Evolutionary conservation across 2,329 filamentous ascomycete genomes (phyloP), one percentile per base, ranked within the genome.

Genomic region (Apiospora marii): DNA sequence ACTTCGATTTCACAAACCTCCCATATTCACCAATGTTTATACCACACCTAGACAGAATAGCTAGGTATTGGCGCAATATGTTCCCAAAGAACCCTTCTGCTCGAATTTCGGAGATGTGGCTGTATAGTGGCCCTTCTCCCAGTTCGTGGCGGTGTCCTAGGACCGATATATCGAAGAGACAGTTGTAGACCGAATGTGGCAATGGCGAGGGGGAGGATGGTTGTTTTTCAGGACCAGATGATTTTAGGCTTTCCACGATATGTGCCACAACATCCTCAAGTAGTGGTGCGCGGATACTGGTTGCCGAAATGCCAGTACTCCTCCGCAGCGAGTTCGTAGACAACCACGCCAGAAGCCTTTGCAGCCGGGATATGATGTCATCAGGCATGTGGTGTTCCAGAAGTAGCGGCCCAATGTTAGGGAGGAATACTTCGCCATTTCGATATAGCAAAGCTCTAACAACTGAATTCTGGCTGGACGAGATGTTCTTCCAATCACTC

Each of bases 211-310:
- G n/a, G 46, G 46, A 10, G 6, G 8, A 2, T n/a, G 2, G 22
- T n/a, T 49, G 19, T 1, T 49, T 7, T 10, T 0, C 19, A 49
- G 22, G 19, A 1, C 6, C 1, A n/a, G n/a, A 10, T 1, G 0
- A 4, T 22, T 0, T 49, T 0, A n/a, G 46, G 8, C 19, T n/a
- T 49, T 49, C 46, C 46, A 49, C 22, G 7, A 49, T 49, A 49
- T 49, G 4, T 22, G 10, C 8, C 6, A 49, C 22, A 22, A 49
- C 22, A 12, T 49, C 46, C 46, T 49, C 46, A 1, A n/a, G 3
- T 8, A 49, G 46, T 10, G n/a, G 19, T n/a, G 46, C 19, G 19
- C 46, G n/a, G 6, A 3, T n/a, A n/a, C n/a, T 48, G 6, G 46
- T 46, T 44, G 16, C 46, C 22, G 19, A 7, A 6, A n/a, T 10